Conservation (phyloP, 768 basidiomycete species). For the Sporobolomyces phaffii region DNA sequence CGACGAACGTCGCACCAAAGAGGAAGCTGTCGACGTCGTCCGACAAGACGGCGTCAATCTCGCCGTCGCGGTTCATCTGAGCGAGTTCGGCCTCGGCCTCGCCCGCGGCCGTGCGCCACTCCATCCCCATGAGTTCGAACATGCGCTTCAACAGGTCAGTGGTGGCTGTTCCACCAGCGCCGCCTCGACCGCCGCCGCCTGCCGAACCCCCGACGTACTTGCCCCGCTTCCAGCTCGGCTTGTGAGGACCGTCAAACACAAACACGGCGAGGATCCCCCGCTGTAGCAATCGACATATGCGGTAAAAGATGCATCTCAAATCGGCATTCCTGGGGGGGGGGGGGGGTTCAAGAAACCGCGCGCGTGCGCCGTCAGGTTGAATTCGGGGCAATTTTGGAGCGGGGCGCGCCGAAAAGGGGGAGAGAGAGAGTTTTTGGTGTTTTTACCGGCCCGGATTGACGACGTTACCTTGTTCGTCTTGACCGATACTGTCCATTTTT, state of each 20-base stretch:
- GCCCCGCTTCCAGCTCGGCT: slow-evolving; percentile 26
- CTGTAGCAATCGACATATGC: slow-evolving; percentile 12
- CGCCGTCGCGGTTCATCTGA: slow-evolving; percentile 9
- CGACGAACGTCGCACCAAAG: slow-evolving; percentile 35
- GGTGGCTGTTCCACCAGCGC: too few relatives aligned
- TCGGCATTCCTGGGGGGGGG: slow-evolving; percentile 24
- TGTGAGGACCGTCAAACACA: slow-evolving; percentile 36
- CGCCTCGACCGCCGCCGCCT: neutral
- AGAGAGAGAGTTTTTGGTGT: neutral
- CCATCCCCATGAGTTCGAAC: slow-evolving; percentile 28
- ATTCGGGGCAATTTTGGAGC: too few relatives aligned
- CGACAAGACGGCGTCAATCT: slow-evolving; percentile 37
- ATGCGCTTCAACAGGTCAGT: slow-evolving; percentile 15
- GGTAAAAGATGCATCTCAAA: slow-evolving; percentile 31
- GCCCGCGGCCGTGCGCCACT: slow-evolving; percentile 29
- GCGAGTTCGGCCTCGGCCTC: slow-evolving; percentile 41
- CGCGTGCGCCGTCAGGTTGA: too few relatives aligned
- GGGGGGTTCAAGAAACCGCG: too few relatives aligned
- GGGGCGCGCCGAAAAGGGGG: neutral
- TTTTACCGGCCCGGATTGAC: neutral
- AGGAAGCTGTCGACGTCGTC: slow-evolving; percentile 39
- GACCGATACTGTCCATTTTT: neutral
- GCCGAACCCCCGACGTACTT: neutral
- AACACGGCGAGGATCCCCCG: slow-evolving; percentile 32
- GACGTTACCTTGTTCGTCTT: neutral